phyloP scores from a whole-genome alignment of 495 filamentous ascomycete genomes.

The Xanthoparmelia taractica region DNA sequence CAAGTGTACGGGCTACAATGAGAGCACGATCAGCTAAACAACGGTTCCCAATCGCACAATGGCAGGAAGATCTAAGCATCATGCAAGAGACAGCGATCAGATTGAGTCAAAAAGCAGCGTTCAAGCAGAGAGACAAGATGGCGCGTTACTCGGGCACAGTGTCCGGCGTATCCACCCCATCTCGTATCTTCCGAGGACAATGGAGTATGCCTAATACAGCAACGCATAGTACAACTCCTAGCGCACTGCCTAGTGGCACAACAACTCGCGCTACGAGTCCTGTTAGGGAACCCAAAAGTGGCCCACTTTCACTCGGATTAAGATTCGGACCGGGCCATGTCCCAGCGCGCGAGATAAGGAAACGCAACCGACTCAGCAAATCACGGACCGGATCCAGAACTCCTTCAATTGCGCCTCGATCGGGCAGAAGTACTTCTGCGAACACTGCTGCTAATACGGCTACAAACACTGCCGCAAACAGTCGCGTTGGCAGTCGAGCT shows the following conservation, averaged over 20 bases:
- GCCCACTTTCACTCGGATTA: slow-evolving; percentile 28
- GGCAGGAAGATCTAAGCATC: slow-evolving; percentile 56
- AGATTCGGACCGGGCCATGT: slow-evolving; percentile 29
- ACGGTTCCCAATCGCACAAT: slow-evolving; percentile 66
- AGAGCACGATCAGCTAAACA: slow-evolving; percentile 68
- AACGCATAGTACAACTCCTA: slow-evolving; percentile 1
- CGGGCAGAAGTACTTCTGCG: slow-evolving; percentile 1
- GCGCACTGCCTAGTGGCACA: slow-evolving; percentile 18
- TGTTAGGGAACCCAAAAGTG: slow-evolving; percentile 5
- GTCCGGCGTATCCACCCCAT: slow-evolving; percentile 13
- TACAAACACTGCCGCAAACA: slow-evolving; percentile 4
- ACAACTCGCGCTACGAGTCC: slow-evolving; percentile 21
- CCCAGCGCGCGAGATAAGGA: slow-evolving; percentile 21
- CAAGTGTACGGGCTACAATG: slow-evolving; percentile 56
- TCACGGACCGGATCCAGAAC: slow-evolving; percentile 17
- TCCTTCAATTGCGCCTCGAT: slow-evolving; percentile 13
- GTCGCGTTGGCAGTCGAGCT: slow-evolving; percentile 5
- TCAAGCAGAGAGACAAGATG: slow-evolving; percentile 17
- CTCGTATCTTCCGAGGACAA: slow-evolving; percentile 13
- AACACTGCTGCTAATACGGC: background rate
- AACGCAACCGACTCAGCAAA: slow-evolving; percentile 22
- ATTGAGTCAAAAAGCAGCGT: slow-evolving; percentile 22
- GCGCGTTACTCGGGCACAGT: slow-evolving; percentile 3
- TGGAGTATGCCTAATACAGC: slow-evolving; percentile 14
- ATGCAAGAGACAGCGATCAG: slow-evolving; percentile 49